A percentile compares a stretch with the other conserved stretches of the same genome.
These are phyloP conservation scores for Metschnikowia orientalis DNA, from an alignment of 805 yeast genomes.

Conservation along the genomic window DNA sequence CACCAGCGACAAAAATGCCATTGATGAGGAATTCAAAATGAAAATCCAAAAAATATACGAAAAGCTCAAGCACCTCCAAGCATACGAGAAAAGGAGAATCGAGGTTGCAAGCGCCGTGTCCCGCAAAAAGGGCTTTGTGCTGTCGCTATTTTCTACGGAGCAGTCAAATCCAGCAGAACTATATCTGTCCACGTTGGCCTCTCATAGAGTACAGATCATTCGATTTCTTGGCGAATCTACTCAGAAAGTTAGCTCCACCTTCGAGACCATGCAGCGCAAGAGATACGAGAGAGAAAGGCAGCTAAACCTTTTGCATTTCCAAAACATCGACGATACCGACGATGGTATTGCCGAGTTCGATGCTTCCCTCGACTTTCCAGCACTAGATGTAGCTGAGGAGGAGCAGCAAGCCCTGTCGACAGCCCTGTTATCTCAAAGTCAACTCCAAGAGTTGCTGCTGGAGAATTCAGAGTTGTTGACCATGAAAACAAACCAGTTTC, in stretches of 20 bases:
- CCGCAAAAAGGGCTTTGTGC: conserved; percentile 16
- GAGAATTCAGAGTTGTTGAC: conserved; percentile 57
- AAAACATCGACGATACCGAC: conserved; percentile 36
- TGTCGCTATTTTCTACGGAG: conserved; percentile 23
- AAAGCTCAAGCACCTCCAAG: conserved; percentile 45
- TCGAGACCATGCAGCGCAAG: conserved; percentile 47
- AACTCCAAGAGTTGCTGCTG: conserved; percentile 50
- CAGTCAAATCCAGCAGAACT: conserved; percentile 33
- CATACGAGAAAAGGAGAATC: conserved; percentile 48
- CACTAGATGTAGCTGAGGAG: conserved; percentile 11
- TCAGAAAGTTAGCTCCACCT: conserved; percentile 39
- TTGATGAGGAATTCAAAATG: conserved; percentile 52
- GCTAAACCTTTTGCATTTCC: conserved; percentile 36
- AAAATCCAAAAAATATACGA: conserved; percentile 50
- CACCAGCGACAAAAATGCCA: conserved; percentile 47
- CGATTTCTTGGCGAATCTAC: conserved; percentile 45
- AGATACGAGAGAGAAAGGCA: conserved; percentile 40
- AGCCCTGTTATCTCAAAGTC: conserved; percentile 49
- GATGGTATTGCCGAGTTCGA: conserved; percentile 11
- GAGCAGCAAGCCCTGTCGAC: conserved; percentile 2
- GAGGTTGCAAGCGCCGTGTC: conserved; percentile 13
- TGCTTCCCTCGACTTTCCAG: conserved; percentile 11
- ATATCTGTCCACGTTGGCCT: conserved; percentile 31
- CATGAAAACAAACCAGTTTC: conserved; percentile 55
- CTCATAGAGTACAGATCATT: conserved; percentile 47